Percentiles rank a stretch among this genome's conserved stretches.
Conservation (phyloP, 768 basidiomycete species). For the Dacryopinax primogenitus region DNA sequence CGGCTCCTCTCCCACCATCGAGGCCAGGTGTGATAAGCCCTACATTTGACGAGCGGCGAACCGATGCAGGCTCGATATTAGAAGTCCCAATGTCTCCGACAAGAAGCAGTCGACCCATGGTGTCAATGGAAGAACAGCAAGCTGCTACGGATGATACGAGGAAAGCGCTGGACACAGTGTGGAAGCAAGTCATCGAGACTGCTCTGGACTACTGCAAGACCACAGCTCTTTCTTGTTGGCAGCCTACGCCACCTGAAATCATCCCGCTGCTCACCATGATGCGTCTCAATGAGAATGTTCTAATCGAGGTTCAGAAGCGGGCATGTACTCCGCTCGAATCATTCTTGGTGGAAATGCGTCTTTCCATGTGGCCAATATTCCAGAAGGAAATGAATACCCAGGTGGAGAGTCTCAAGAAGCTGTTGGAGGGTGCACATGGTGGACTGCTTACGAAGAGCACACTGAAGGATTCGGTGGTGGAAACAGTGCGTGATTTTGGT, state of each 20-base stretch:
- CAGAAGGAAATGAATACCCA: constrained; percentile 80
- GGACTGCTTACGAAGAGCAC: constrained; percentile 37
- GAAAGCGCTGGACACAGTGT: constrained; percentile 42
- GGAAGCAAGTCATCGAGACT: constrained; percentile 91
- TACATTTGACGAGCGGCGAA: neutral
- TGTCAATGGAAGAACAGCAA: constrained; percentile 38
- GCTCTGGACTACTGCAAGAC: constrained; percentile 73
- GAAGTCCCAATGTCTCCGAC: neutral
- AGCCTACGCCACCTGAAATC: constrained; percentile 48
- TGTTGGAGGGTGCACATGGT: constrained; percentile 53
- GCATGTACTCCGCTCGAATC: constrained; percentile 67
- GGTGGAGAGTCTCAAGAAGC: constrained; percentile 64
- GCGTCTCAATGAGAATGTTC: constrained; percentile 70
- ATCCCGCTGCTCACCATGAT: constrained; percentile 82
- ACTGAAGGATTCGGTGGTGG: constrained; percentile 58
- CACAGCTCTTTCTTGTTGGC: neutral
- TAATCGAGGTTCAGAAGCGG: constrained; percentile 61
- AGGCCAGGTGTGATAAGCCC: neutral
- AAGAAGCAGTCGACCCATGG: neutral
- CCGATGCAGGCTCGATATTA: neutral
- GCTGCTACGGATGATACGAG: constrained; percentile 25
- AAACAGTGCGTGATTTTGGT: constrained; percentile 37
- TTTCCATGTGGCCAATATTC: constrained; percentile 89
- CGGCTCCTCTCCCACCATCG: neutral
- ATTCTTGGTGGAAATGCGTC: constrained; percentile 64